Conservation (phyloP, 257 asterid genomes). For the Lantana camara region DNA sequence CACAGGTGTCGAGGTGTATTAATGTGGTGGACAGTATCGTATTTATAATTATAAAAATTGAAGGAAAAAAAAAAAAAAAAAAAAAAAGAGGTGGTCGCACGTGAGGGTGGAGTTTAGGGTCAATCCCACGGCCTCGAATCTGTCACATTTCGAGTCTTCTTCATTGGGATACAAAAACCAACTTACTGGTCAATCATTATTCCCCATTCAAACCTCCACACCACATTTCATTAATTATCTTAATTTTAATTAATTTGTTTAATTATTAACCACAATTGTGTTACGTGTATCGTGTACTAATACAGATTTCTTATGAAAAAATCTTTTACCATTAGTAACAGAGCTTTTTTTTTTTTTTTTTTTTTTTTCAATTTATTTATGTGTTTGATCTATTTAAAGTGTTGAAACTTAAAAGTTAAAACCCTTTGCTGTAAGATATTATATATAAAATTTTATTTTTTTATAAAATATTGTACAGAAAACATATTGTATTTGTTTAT, state of each 20-base stretch:
- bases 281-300: too few relatives aligned
- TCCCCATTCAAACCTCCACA: conserved; percentile 29
- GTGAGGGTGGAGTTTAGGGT: conserved; percentile 55
- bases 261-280: too few relatives aligned
- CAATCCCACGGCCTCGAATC: conserved; percentile 56
- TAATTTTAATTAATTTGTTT: background rate
- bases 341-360: too few relatives aligned
- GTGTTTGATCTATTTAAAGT: too few relatives aligned
- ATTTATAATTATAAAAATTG: background rate
- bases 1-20: conserved; percentile 38
- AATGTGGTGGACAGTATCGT: conserved; percentile 20
- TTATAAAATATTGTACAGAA: too few relatives aligned
- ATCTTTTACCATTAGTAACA: too few relatives aligned
- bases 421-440: too few relatives aligned
- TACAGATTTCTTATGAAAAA: too few relatives aligned
- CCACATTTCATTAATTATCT: background rate
- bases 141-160: conserved; percentile 23
- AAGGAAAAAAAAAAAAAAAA: conserved; percentile 8
- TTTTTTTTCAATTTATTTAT: too few relatives aligned
- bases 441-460: too few relatives aligned
- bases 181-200: conserved; percentile 42
- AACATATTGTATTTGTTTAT: too few relatives aligned
- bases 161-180: conserved; percentile 26
- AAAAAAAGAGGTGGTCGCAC: conserved; percentile 38
- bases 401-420: too few relatives aligned